Conservation (phyloP, 768 basidiomycete genomes). For the Mycena metata region DNA sequence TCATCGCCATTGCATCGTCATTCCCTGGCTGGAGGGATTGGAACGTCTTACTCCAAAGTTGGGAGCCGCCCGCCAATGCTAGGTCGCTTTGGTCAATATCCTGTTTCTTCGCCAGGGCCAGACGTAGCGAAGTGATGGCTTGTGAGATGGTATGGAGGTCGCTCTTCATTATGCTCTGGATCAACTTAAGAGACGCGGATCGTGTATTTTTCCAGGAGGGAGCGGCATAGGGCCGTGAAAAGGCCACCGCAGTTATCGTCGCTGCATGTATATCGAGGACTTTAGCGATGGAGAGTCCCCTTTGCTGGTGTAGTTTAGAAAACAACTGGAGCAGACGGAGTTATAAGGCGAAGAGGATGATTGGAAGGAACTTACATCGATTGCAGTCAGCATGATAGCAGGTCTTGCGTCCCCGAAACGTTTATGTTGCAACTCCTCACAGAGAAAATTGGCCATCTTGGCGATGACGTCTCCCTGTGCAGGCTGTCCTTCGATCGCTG, state of each 20-base stretch:
- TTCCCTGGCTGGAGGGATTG: slow-evolving; percentile 70
- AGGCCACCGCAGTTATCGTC: slow-evolving; percentile 54
- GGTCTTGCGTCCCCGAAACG: slow-evolving; percentile 74
- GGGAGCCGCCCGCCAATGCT: slow-evolving; percentile 36
- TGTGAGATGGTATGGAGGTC: slow-evolving; percentile 25
- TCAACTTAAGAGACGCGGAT: slow-evolving; percentile 50
- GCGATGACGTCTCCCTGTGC: slow-evolving; percentile 78
- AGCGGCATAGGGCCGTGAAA: slow-evolving; percentile 49
- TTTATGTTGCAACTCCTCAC: slow-evolving; percentile 86
- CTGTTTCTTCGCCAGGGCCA: slow-evolving; percentile 29
- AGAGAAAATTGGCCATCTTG: slow-evolving; percentile 78
- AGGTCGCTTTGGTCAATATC: slow-evolving; percentile 19
- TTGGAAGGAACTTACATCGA: slow-evolving; percentile 66
- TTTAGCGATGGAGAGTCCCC: slow-evolving; percentile 43
- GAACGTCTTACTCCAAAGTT: slow-evolving; percentile 80
- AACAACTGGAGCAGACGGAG: slow-evolving; percentile 24
- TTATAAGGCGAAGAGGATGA: background rate
- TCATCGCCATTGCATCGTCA: slow-evolving; percentile 65
- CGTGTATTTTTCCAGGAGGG: slow-evolving; percentile 54
- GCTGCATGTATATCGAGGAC: slow-evolving; percentile 58
- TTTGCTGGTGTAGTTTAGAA: slow-evolving; percentile 29
- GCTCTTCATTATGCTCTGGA: slow-evolving; percentile 41
- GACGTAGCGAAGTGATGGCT: slow-evolving; percentile 29
- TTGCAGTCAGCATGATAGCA: slow-evolving; percentile 68
- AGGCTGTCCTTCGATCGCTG: slow-evolving; percentile 63